These are phyloP conservation scores for Crucihimalaya himalaica DNA, from an alignment of 345 rosid species.

Conservation along the genomic window DNA sequence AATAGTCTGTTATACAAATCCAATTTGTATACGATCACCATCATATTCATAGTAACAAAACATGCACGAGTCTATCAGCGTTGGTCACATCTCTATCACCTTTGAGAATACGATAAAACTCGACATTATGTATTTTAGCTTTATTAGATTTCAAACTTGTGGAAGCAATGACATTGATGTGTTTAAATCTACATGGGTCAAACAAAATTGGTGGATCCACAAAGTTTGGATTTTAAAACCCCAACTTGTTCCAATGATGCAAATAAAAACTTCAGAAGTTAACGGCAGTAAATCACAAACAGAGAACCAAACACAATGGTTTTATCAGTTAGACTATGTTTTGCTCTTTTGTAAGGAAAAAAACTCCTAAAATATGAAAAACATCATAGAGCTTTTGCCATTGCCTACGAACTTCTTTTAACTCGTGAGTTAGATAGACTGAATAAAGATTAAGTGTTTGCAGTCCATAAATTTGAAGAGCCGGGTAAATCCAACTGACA, in stretches of 20 bases:
- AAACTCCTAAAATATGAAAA: too few species aligned
- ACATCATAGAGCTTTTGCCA: too few species aligned
- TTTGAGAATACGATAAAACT: slow-evolving; percentile 16
- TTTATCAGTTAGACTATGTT: too few species aligned
- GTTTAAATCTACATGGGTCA: slow-evolving; percentile 10
- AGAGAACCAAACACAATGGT: background rate
- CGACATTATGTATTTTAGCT: background rate
- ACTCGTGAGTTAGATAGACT: too few species aligned
- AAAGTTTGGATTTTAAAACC: background rate
- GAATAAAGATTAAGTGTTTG: background rate
- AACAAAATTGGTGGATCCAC: background rate
- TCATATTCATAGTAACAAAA: slow-evolving; percentile 11
- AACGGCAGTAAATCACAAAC: background rate
- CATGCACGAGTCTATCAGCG: slow-evolving; percentile 5
- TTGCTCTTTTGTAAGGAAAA: too few species aligned
- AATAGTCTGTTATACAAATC: slow-evolving; percentile 21
- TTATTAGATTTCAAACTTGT: slow-evolving; percentile 13
- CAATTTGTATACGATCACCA: slow-evolving; percentile 37
- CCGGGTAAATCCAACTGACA: background rate
- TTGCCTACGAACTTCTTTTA: too few species aligned
- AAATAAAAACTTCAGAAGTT: background rate
- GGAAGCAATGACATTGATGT: slow-evolving; percentile 17
- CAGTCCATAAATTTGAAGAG: background rate
- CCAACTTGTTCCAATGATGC: background rate
- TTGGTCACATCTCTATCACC: slow-evolving; percentile 24